These are phyloP conservation scores for Thielaviopsis punctulata DNA, from an alignment of 2,329 filamentous ascomycete genomes.

Conservation along the genomic window DNA sequence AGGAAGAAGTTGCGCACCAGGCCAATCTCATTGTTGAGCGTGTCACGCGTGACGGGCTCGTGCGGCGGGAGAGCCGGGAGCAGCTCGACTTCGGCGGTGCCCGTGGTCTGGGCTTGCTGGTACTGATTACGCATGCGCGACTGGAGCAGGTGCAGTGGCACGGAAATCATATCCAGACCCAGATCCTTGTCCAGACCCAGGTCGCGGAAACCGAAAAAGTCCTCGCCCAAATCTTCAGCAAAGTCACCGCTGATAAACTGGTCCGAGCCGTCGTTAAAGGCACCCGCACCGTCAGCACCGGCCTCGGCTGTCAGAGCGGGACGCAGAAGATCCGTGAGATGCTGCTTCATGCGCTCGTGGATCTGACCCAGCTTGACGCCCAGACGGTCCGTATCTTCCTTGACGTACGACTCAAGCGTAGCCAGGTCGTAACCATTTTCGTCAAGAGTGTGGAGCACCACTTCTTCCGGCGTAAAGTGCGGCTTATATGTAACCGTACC, in stretches of 20 bases:
- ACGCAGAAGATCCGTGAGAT: constrained; percentile 82
- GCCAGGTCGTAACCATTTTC: constrained; percentile 74
- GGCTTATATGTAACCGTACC: constrained; percentile 29
- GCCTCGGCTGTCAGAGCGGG: constrained; percentile 63
- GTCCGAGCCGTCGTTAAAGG: constrained; percentile 92
- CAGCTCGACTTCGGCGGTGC: constrained; percentile 40
- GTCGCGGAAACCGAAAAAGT: constrained; percentile 97
- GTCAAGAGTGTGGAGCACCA: constrained; percentile 68
- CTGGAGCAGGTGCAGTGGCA: constrained; percentile 86
- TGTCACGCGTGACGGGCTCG: constrained; percentile 64
- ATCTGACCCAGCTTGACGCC: constrained; percentile 62
- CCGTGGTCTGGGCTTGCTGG: constrained; percentile 54
- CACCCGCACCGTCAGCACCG: constrained; percentile 67
- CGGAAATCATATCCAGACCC: constrained; percentile 70
- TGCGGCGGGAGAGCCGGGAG: constrained; percentile 53
- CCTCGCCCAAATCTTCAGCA: constrained; percentile 91
- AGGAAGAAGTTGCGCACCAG: constrained; percentile 85
- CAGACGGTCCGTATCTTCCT: constrained; percentile 82
- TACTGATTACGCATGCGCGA: constrained; percentile 75
- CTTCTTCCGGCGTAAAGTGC: constrained; percentile 68
- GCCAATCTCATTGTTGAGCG: constrained; percentile 63
- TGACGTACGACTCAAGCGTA: constrained; percentile 67
- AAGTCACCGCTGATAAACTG: constrained; percentile 96
- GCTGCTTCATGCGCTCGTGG: constrained; percentile 86
- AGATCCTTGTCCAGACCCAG: constrained; percentile 85